phyloP scores from a whole-genome alignment of 768 basidiomycete species.

The Tylopilus vinaceipallidus region DNA sequence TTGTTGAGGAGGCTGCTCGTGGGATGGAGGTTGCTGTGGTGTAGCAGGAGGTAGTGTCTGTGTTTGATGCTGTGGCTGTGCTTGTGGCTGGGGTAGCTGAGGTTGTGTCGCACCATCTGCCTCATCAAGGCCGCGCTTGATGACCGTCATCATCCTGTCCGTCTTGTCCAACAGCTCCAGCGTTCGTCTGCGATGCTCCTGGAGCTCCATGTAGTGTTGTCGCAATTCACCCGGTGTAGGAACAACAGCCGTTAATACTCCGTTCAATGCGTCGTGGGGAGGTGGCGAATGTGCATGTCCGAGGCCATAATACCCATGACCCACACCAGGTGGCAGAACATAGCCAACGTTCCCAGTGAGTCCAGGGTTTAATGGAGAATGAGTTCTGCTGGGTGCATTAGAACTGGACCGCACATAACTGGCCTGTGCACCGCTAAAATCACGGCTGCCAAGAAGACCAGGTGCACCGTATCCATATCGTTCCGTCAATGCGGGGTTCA shows the following conservation, averaged over 20 bases:
- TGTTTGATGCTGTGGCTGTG: constrained; percentile 25
- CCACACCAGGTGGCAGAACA: constrained; percentile 36
- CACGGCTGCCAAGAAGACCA: constrained; percentile 31
- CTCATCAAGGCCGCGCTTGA: constrained; percentile 77
- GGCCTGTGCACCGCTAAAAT: constrained; percentile 41
- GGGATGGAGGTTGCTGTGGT: constrained; percentile 23
- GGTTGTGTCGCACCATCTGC: constrained; percentile 39
- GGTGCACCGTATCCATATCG: constrained; percentile 38
- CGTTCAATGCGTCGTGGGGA: constrained; percentile 33
- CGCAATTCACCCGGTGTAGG: constrained; percentile 63
- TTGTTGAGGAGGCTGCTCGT: constrained; percentile 28
- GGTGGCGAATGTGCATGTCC: constrained; percentile 38
- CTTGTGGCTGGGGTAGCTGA: constrained; percentile 18
- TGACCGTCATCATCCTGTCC: constrained; percentile 65
- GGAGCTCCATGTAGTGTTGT: constrained; percentile 65
- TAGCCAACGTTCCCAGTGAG: constrained; percentile 40
- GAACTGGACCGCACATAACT: constrained; percentile 66
- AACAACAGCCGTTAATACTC: constrained; percentile 24
- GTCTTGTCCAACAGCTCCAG: constrained; percentile 77
- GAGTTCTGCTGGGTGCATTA: constrained; percentile 67
- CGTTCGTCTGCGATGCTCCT: constrained; percentile 59
- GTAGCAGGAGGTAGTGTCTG: constrained; percentile 25
- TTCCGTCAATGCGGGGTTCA: constrained; percentile 42
- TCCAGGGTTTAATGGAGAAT: constrained; percentile 63
- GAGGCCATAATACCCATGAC: constrained; percentile 38